These are phyloP conservation scores for Vigna radiata DNA, from an alignment of 306 rosid species.

Conservation along the genomic window DNA sequence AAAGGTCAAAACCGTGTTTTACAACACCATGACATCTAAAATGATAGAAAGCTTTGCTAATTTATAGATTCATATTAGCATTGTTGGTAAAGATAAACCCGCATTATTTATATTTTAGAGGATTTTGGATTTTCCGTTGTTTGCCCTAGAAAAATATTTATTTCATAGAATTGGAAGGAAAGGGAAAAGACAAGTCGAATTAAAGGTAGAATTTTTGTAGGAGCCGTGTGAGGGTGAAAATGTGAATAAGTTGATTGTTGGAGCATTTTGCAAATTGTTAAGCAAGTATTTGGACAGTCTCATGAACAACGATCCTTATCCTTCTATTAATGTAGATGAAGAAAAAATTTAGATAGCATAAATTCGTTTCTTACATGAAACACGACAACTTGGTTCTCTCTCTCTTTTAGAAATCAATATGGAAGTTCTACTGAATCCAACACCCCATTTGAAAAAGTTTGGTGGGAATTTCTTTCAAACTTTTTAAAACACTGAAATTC, in stretches of 20 bases:
- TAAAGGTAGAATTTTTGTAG: neutral
- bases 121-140: neutral
- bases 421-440: constrained; percentile 35
- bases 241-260: constrained; percentile 13
- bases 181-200: constrained; percentile 12
- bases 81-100: constrained; percentile 9
- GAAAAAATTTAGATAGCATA: constrained; percentile 7
- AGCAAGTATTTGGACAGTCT: neutral
- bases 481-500: constrained; percentile 18
- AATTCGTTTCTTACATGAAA: constrained; percentile 28
- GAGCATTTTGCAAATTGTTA: constrained; percentile 21
- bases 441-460: constrained; percentile 30
- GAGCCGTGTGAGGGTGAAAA: constrained; percentile 9
- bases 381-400: neutral
- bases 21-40: neutral
- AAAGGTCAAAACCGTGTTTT: neutral
- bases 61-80: neutral
- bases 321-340: neutral
- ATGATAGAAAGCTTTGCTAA: neutral
- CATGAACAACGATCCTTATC: constrained; percentile 18
- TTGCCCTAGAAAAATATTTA: constrained; percentile 16
- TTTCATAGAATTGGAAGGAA: constrained; percentile 29
- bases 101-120: constrained; percentile 14
- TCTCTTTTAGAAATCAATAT: constrained; percentile 32
- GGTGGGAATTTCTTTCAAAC: constrained; percentile 30